Base-by-base conservation (phyloP, 2,329 filamentous ascomycete genomes). In the Aspergillus oerlinghausenensis region DNA sequence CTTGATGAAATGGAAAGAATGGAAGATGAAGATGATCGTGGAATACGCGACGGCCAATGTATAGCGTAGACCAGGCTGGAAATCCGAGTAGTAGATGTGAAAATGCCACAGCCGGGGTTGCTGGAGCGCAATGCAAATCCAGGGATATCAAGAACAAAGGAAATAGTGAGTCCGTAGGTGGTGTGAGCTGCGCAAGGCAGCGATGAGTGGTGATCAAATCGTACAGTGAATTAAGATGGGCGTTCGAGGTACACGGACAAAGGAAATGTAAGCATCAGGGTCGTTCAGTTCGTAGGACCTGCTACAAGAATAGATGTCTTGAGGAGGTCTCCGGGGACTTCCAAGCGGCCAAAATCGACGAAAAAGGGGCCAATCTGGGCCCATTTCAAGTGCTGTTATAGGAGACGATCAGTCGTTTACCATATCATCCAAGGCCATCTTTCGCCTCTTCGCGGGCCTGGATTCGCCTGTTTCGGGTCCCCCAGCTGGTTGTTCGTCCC, bases 381-480 rank as follows among this genome's bases (percentile, higher is more conserved):
- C 14, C 11, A 14, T 14, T 26, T 25, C 17, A 23, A 11, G 43
- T 42, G 38, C 42, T 38, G 4, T 21, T 14, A 5, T n/a, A 17
- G 10, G 35, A 17, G 25, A 45, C 28, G 23, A 21, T 63, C 54
- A 75, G 45, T 68, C 73, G 50, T 75, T 75, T 19, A 75, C 73
- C 65, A 75, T 75, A 51, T 75, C 72, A 51, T 75, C 70, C 54
- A 75, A 54, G 14, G 73, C 72, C 73, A 75, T 75, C 50, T 70
- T 73, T 32, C 70, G 70, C 45, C 73, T 64, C 55, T 75, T 75
- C 11, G 70, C 43, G 4, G 72, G 73, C 45, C 69, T 60, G 10
- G 58, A 60, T 10, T 68, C 67, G 4, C 61, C 55, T 11, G 43
- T 42, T 29, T 70, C 65, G 1, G 58, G 45, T 17, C 67, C 68